Evolutionary conservation across 176 grass and related monocot genomes (phyloP).

Genomic region (Avena insularis): DNA sequence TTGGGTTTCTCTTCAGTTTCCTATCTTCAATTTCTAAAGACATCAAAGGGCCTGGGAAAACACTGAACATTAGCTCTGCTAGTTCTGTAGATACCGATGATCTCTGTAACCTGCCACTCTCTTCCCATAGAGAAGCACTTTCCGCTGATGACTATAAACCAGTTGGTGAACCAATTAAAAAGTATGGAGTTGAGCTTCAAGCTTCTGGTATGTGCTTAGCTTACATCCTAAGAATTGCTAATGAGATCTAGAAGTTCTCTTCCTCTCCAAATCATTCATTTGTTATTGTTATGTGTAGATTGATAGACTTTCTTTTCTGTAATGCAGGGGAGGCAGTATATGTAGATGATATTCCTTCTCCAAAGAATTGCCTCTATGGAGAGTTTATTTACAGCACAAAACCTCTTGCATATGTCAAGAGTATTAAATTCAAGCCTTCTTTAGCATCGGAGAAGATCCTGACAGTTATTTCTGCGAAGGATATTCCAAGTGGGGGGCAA

Average conservation of each 20-base stretch:
- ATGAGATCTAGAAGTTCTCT: background rate
- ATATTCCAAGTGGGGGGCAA: slow-evolving; percentile 75
- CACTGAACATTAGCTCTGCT: background rate
- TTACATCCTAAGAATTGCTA: background rate
- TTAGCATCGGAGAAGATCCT: slow-evolving; percentile 66
- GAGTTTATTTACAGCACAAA: slow-evolving; percentile 83
- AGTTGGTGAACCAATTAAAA: slow-evolving; percentile 72
- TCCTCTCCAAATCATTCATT: background rate
- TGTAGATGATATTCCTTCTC: slow-evolving; percentile 78
- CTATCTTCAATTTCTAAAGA: slow-evolving; percentile 56
- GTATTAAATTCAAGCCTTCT: slow-evolving; percentile 71
- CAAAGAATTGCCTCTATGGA: slow-evolving; percentile 71
- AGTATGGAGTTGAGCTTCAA: slow-evolving; percentile 72
- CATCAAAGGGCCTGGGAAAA: slow-evolving; percentile 42
- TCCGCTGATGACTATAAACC: slow-evolving; percentile 51
- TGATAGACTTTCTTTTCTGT: background rate
- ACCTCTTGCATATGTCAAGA: slow-evolving; percentile 66
- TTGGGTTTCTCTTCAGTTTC: slow-evolving; percentile 78
- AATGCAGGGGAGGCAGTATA: slow-evolving; percentile 80
- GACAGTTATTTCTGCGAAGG: slow-evolving; percentile 57
- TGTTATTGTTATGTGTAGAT: background rate
- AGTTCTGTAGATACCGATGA: slow-evolving; percentile 37
- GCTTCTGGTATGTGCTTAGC: slow-evolving; percentile 61
- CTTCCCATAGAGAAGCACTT: slow-evolving; percentile 49
- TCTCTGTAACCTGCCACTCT: slow-evolving; percentile 34